Percentiles rank a stretch among this genome's conserved stretches.
Conservation (phyloP, 2,329 filamentous ascomycete species). For the Lasiodiplodia citricola region DNA sequence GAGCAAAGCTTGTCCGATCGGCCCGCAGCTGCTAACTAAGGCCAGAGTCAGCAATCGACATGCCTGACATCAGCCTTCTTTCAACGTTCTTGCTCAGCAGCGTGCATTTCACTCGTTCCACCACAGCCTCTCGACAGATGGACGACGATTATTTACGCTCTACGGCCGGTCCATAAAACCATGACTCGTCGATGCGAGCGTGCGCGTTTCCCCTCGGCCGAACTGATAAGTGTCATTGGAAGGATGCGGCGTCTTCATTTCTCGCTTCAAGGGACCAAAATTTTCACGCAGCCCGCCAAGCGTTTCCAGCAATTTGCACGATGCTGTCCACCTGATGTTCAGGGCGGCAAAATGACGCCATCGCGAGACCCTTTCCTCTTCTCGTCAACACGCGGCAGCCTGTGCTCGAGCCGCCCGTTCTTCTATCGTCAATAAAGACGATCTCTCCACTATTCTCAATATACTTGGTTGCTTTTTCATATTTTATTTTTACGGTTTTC, state of each 20-base stretch:
- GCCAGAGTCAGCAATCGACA: neutral
- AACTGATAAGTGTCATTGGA: neutral
- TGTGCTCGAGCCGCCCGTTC: neutral
- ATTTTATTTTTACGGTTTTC: neutral
- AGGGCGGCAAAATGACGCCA: constrained; percentile 11
- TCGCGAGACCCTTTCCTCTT: neutral
- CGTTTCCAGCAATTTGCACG: neutral
- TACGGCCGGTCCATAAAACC: neutral
- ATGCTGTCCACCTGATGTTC: neutral
- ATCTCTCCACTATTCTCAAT: neutral
- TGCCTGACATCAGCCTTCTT: constrained; percentile 3
- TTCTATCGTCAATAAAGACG: neutral
- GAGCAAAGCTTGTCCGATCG: constrained; percentile 9
- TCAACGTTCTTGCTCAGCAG: neutral
- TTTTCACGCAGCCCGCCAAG: neutral
- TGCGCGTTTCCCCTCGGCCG: constrained; percentile 7
- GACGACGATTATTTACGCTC: neutral
- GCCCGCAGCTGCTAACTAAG: neutral
- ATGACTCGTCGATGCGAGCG: neutral
- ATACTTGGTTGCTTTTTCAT: neutral
- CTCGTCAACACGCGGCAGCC: constrained; percentile 3
- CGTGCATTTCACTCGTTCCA: neutral
- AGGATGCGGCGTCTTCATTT: neutral
- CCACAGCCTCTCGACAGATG: neutral
- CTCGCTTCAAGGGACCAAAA: neutral